Evolutionary conservation across 805 yeast genomes (phyloP), one percentile per base, ranked within the genome.

Genomic region (Candida rishiriensis): DNA sequence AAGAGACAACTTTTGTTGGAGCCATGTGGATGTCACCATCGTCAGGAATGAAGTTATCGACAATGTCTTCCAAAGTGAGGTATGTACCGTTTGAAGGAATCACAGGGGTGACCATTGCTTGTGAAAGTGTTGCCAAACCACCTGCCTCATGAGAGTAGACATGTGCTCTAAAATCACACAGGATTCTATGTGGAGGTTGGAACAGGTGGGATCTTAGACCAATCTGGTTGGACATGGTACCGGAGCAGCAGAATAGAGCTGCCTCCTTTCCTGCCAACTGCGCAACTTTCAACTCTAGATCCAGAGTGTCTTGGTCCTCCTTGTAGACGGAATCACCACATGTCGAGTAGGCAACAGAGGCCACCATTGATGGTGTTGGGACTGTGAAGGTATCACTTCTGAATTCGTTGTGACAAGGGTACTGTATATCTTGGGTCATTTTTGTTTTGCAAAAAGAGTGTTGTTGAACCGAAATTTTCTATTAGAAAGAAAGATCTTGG

Each of bases 341-440:
- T 1, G 90, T 67, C 28, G 86, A 76, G 6, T 60, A 53, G 26
- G 70, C 40, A 38, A 78, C 79, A 38, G 88, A 80, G 44, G 75
- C 72, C 15, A 85, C 60, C 91, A 89, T 88, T 34, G 77, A 70
- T 30, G 70, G 68, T 0, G 96, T 79, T 17, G 97, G 97, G 11
- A 86, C 85, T 3, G 97, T 89, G 74, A 88, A 88, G 1, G 97
- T 90, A 63, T 90, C 98, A 56, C 91, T 75, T 62, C 83, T 71
- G 53, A 78, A 72, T 52, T 79, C 83, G 60, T 76, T 77, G 51
- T 62, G 66, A 14, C 43, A 41, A 18, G 43, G 36, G 30, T 41
- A 41, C 13, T 36, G 14, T 12, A 36, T 41, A 36, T 41, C 43
- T 36, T 41, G 35, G 14, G 43, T 36, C 43, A 41, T 41, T 16